Evolutionary conservation across 352 stramenopile species (phyloP), one percentile per base, ranked within the genome.

Genomic region (Sclerospora graminicola): DNA sequence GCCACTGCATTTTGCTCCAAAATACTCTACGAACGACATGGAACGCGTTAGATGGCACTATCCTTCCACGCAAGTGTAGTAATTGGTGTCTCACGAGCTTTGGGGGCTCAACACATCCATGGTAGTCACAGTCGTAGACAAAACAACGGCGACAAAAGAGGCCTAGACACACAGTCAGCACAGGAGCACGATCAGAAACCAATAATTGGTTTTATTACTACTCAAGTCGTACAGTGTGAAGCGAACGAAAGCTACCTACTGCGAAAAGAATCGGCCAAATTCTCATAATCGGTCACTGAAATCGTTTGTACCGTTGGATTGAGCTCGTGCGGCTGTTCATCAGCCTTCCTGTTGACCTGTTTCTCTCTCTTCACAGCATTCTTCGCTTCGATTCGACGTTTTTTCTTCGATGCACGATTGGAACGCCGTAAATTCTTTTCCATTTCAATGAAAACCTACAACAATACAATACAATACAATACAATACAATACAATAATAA

Each of bases 41-140:
- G 60, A 40, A 30, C 26, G n/a, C 10, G 10, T 48, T 14, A 51
- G 14, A 33, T 20, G 26, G 21, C 21, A 26, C 44, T 26, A 53
- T 8, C 10, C 13, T 29, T 37, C n/a, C 31, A 27, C 28, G 31
- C 7, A 41, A n/a, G 26, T 31, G 16, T 13, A 16, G n/a, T 9
- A 33, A 37, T 21, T 19, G 0, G 10, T 7, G n/a, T 41, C 26
- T 34, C 41, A 83, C 76, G 40, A 89, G 62, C 45, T 79, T 75
- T 0, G 75, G 66, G 1, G 70, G 51, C 20, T 78, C 70, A 4
- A 60, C 18, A 19, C 68, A 84, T 31, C 72, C 74, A 41, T 91
- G 80, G 42, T 89, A 88, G 45, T 91, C 72, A 36, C 80, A 91
- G 51, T 91, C 80, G 40, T 91, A 91, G 9, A 82, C 65, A 50